phyloP scores from a whole-genome alignment of 2,329 filamentous ascomycete genomes.

The Exophiala sp. region DNA sequence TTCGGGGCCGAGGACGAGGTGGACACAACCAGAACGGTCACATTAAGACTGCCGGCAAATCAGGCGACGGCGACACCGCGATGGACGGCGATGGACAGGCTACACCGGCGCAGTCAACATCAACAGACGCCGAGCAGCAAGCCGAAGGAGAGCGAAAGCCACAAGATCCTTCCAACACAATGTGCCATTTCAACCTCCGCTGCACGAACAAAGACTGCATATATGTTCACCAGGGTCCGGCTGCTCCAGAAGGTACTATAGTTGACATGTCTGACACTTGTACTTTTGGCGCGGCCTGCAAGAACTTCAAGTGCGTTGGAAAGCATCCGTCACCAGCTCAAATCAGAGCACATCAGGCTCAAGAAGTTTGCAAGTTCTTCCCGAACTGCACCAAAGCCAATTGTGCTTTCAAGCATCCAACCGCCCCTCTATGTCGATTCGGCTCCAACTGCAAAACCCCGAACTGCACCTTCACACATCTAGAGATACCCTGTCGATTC shows the following conservation, averaged over 20 bases:
- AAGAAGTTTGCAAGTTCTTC: constrained; percentile 86
- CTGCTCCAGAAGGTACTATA: constrained; percentile 70
- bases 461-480: constrained; percentile 86
- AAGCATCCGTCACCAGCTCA: constrained; percentile 89
- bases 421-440: constrained; percentile 83
- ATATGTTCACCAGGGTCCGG: constrained; percentile 92
- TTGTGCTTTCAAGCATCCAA: constrained; percentile 86
- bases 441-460: constrained; percentile 79
- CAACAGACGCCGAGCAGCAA: constrained; percentile 58
- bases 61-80: constrained; percentile 16
- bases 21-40: constrained; percentile 23
- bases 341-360: constrained; percentile 71
- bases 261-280: constrained; percentile 80
- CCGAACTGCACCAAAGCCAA: constrained; percentile 84
- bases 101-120: constrained; percentile 18
- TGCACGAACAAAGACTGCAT: constrained; percentile 89
- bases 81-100: constrained; percentile 25
- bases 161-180: constrained; percentile 57
- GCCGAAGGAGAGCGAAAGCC: constrained; percentile 41
- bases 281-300: constrained; percentile 84
- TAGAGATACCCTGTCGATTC: constrained; percentile 80
- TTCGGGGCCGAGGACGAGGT: constrained; percentile 24
- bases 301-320: constrained; percentile 88
- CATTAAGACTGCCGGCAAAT: constrained; percentile 15
- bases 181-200: constrained; percentile 85